phyloP scores from a whole-genome alignment of 768 basidiomycete species.

The Mycena leptocephala region DNA sequence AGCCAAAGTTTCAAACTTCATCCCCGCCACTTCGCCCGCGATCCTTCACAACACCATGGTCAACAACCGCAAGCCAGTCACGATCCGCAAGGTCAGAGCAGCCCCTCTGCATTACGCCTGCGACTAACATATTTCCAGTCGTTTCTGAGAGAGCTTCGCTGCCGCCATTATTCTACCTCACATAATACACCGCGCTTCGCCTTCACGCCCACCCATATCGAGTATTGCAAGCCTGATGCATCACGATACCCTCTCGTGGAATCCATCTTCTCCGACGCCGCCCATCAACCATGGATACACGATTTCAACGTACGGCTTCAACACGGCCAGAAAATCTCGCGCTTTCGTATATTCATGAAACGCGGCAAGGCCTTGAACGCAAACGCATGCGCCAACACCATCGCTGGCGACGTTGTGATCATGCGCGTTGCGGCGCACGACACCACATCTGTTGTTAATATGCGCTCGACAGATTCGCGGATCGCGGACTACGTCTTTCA shows the following conservation, averaged over 20 bases:
- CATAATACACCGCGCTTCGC: slow-evolving; percentile 3
- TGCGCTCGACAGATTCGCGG: background rate
- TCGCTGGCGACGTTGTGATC: slow-evolving; percentile 3
- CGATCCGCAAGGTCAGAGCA: background rate
- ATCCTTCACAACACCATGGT: background rate
- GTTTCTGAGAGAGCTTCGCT: background rate
- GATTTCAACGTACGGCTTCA: no score
- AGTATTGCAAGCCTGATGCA: background rate
- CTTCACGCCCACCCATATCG: slow-evolving; percentile 6
- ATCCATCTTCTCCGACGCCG: no score
- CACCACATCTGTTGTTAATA: background rate
- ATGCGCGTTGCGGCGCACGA: no score
- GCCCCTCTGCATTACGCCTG: background rate
- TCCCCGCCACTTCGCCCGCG: background rate
- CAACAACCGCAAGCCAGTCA: slow-evolving; percentile 1
- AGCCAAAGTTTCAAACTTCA: background rate
- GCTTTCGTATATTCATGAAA: slow-evolving; percentile 6
- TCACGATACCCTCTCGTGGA: slow-evolving; percentile 19
- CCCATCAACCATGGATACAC: no score
- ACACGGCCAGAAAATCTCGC: no score
- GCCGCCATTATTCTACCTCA: slow-evolving; percentile 1
- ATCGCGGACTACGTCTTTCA: slow-evolving; percentile 1
- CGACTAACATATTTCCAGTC: background rate
- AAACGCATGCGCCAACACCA: slow-evolving; percentile 5
- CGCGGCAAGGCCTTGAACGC: background rate